These are phyloP conservation scores for Paramecium pentaurelia DNA, from an alignment of 73 alveolate species.

Conservation along the genomic window DNA sequence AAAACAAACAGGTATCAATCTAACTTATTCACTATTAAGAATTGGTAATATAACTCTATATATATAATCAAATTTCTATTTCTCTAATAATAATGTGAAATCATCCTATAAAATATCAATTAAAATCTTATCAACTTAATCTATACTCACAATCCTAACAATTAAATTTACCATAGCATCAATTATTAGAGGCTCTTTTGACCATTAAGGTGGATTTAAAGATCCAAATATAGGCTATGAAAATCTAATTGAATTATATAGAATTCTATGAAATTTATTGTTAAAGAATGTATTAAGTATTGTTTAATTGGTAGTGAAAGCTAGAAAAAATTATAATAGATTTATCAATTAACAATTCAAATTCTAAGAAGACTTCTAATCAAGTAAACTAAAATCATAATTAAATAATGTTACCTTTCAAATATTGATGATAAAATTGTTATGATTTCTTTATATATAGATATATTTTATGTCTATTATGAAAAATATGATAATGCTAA, in stretches of 20 bases:
- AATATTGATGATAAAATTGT: background rate
- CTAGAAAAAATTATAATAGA: background rate
- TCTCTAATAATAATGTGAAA: background rate
- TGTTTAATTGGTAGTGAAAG: background rate
- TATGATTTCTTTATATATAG: background rate
- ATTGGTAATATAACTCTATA: constrained; percentile 45
- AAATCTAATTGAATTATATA: constrained; percentile 10
- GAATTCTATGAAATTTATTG: background rate
- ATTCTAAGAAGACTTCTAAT: background rate
- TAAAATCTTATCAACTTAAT: background rate
- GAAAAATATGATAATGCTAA: background rate
- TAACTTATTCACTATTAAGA: constrained; percentile 23
- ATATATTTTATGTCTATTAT: background rate
- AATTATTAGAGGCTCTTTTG: constrained; percentile 18
- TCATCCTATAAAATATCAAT: constrained; percentile 26
- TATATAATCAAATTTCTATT: constrained; percentile 22
- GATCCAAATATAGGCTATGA: background rate
- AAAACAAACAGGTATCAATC: constrained; percentile 40
- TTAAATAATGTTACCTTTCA: background rate
- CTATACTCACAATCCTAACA: constrained; percentile 12
- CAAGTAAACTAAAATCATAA: background rate
- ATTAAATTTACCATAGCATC: constrained; percentile 46
- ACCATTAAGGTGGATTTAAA: background rate
- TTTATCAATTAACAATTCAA: background rate
- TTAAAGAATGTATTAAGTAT: background rate